Evolutionary conservation across 1,139 yeast genomes (phyloP).

Genomic region (Geotrichum macrosporum): DNA sequence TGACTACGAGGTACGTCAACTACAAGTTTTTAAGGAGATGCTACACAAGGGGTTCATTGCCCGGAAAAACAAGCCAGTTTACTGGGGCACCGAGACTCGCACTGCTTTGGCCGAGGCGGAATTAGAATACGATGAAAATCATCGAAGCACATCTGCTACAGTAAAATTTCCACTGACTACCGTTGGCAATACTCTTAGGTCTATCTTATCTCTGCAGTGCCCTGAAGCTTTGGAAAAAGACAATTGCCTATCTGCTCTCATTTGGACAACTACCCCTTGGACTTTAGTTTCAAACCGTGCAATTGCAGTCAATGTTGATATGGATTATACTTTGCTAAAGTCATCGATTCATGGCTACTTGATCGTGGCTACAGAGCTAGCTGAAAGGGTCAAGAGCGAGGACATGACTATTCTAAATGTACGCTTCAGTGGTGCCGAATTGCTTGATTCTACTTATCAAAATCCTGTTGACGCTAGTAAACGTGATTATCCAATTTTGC

Average conservation of each 20-base stretch:
- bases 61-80: conserved; percentile 89
- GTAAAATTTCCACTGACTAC: conserved; percentile 58
- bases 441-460: conserved; percentile 47
- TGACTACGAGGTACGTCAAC: conserved; percentile 68
- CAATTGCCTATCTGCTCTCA: conserved; percentile 34
- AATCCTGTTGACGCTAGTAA: conserved; percentile 40
- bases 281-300: conserved; percentile 87
- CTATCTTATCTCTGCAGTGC: not conserved
- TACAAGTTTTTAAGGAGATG: conserved; percentile 63
- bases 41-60: conserved; percentile 64
- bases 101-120: conserved; percentile 98
- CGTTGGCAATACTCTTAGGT: conserved; percentile 6
- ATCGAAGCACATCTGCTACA: conserved; percentile 65
- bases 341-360: conserved; percentile 35
- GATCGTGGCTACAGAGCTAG: conserved; percentile 34
- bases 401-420: conserved; percentile 18
- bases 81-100: conserved; percentile 92
- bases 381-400: conserved; percentile 21
- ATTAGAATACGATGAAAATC: conserved; percentile 74
- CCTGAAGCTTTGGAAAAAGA: conserved; percentile 12
- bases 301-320: conserved; percentile 59
- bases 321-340: conserved; percentile 52
- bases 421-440: conserved; percentile 43
- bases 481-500: conserved; percentile 53
- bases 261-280: conserved; percentile 99